A percentile compares a stretch with the other conserved stretches of the same genome.
These are phyloP conservation scores for Agaricus blazei DNA, from an alignment of 768 basidiomycete genomes.

Conservation along the genomic window DNA sequence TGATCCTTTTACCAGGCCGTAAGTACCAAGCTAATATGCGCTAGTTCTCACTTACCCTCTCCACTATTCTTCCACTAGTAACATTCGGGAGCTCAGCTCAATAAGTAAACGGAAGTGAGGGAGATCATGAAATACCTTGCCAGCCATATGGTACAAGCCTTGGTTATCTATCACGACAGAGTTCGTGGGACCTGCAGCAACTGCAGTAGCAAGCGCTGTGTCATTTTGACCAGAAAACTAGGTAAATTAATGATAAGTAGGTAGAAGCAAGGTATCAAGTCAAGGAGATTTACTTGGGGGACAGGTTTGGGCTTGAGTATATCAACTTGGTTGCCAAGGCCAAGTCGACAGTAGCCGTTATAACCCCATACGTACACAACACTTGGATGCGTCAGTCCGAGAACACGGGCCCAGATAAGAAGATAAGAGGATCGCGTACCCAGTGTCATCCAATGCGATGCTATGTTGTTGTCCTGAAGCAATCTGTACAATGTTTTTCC, in stretches of 20 bases:
- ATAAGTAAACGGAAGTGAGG: background rate
- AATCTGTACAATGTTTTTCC: slow-evolving; percentile 76
- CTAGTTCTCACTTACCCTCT: slow-evolving; percentile 51
- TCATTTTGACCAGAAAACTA: slow-evolving; percentile 75
- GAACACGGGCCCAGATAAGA: background rate
- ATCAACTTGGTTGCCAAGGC: slow-evolving; percentile 83
- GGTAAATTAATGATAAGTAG: background rate
- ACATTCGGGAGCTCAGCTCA: background rate
- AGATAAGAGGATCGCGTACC: slow-evolving; percentile 41
- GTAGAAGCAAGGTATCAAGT: slow-evolving; percentile 6
- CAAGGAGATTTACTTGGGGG: slow-evolving; percentile 49
- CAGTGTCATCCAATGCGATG: slow-evolving; percentile 73
- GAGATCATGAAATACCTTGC: slow-evolving; percentile 45
- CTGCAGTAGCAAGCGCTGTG: slow-evolving; percentile 52
- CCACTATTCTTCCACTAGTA: slow-evolving; percentile 90
- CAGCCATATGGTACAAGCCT: slow-evolving; percentile 85
- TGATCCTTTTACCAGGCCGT: slow-evolving; percentile 50
- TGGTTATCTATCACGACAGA: slow-evolving; percentile 82
- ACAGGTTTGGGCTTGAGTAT: slow-evolving; percentile 76
- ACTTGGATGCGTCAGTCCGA: slow-evolving; percentile 26
- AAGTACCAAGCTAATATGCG: background rate
- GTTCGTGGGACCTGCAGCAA: slow-evolving; percentile 79
- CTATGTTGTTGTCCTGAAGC: slow-evolving; percentile 86
- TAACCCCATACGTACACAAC: slow-evolving; percentile 84
- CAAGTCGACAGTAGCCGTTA: slow-evolving; percentile 88